Base-by-base conservation (phyloP, 352 stramenopile genomes). In the Globisporangium alternatum region DNA sequence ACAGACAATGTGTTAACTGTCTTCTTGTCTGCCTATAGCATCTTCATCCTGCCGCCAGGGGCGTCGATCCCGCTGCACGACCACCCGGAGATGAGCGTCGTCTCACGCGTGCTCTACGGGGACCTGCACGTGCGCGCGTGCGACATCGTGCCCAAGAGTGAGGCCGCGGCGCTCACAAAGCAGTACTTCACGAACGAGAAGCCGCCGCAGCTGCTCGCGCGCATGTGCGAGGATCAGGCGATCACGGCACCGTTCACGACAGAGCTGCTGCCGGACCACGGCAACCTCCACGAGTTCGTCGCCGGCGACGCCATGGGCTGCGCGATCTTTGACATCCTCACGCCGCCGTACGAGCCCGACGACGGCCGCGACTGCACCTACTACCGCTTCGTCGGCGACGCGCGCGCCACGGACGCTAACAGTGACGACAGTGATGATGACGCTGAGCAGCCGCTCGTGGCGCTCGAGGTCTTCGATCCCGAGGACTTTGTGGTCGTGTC, bases 241-340 rank as follows among this genome's bases (percentile, higher is more conserved):
- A 47, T 89, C 39, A 64, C 65, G n/a, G 83, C 80, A 3, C 86
- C 86, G 2, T 63, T 76, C 71, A 93, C 84, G 55, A 88, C 74
- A 22, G 82, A 89, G 59, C 66, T 95, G 71, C 68, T 89, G 43
- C 86, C 86, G 3, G 74, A 88, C 60, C 70, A 65, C 41, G 80
- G 83, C 56, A 95, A 95, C 67, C 62, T 95, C 54, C 86, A 95
- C 61, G 75, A 95, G 62, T 82, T 95, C 31, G 69, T 90, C 19
- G 83, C 81, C n/a, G 84, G 79, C 9, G 71, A 73, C 28, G 74
- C 80, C n/a, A 73, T 86, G 49, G 86, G 86, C 28, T 95, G 86
- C 55, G 86, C 86, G 5, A 89, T 95, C 61, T 84, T 95, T 45
- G 86, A 95, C 76, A 91, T 95, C 59, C 81, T 93, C 55, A 92